Evolutionary conservation across 768 basidiomycete species (phyloP).

Genomic region (Xerocomellus chrysenteron): DNA sequence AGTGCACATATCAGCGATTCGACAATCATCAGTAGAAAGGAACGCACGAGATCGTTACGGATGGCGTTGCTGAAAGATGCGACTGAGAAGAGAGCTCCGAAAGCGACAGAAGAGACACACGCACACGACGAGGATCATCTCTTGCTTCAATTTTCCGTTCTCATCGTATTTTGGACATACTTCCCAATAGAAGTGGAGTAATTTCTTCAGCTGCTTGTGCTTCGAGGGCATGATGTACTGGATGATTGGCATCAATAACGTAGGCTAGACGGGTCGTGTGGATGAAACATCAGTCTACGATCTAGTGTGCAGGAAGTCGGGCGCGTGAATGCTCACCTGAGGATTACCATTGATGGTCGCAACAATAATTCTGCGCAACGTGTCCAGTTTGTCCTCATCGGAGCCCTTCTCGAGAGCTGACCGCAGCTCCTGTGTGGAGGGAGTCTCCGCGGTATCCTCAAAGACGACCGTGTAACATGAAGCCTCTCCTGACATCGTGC

Average conservation of each 20-base stretch:
- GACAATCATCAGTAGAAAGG: not conserved
- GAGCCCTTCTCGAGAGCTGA: conserved; percentile 89
- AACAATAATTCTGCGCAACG: conserved; percentile 90
- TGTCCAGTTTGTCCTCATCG: conserved; percentile 95
- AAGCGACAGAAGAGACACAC: conserved; percentile 33
- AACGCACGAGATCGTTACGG: conserved; percentile 89
- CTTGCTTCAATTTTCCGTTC: conserved; percentile 95
- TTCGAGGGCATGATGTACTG: conserved; percentile 96
- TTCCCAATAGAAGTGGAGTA: conserved; percentile 95
- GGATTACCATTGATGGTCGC: conserved; percentile 93
- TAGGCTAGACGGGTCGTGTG: conserved; percentile 51
- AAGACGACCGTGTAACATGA: conserved; percentile 79
- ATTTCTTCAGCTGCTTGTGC: conserved; percentile 96
- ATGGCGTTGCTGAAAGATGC: conserved; percentile 76
- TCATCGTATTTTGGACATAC: conserved; percentile 98
- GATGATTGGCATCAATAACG: conserved; percentile 95
- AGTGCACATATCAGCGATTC: not conserved
- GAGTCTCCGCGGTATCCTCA: conserved; percentile 71
- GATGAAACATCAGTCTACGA: not conserved
- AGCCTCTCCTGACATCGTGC: conserved; percentile 46
- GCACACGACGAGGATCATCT: conserved; percentile 99
- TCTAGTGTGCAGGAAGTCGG: not conserved
- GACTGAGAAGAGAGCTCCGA: conserved; percentile 8
- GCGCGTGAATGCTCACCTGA: conserved; percentile 54
- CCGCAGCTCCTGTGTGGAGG: conserved; percentile 80